Base-by-base conservation (phyloP, 805 yeast genomes). In the Hermanozyma aechmeae region DNA sequence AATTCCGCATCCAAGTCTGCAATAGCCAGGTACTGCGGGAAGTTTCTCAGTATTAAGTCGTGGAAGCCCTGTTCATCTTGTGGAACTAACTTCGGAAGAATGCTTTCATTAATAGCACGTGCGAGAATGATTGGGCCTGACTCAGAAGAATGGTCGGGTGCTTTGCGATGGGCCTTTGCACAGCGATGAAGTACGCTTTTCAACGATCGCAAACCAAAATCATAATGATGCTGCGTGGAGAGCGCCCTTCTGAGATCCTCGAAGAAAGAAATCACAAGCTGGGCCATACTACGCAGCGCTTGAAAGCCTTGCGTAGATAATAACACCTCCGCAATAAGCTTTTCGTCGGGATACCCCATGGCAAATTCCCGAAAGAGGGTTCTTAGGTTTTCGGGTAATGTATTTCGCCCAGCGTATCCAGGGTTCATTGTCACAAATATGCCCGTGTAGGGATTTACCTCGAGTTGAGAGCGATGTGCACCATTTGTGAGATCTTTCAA, bases 371-470 rank as follows among this genome's bases (percentile, higher is more conserved):
- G 60, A 53, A 87, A 89, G 19, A 79, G 66, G 44, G 74, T 79
- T 46, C 79, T 80, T 53, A 89, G 58, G 46, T 87, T 89, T 32
- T 87, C 95, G 0, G 97, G 97, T 9, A 89, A 56, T 15, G 65
- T 66, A 3, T 83, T 71, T 49, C 97, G 71, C 0, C 96, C 97
- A 9, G 74, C 73, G 45, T 89, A 89, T 1, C 69, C 78, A 1
- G 96, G 96, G 46, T 89, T 89, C 81, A 86, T 79, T 0, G 97
- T 89, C 2, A 89, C 75, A 48, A 87, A 87, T 0, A 89, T 58
- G 1, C 93, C 95, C 0, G 82, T 65, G 16, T 68, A 65, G 3
- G 53, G 47, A 28, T 66, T 44, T 2, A 79, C 61, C 0, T 35
- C 28, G 40, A 31, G 27, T 55, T 62, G 2, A 69, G 74, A 10